Evolutionary conservation across 2,329 filamentous ascomycete species (phyloP), one percentile per base, ranked within the genome.

Genomic region (Fusarium dlaminii): DNA sequence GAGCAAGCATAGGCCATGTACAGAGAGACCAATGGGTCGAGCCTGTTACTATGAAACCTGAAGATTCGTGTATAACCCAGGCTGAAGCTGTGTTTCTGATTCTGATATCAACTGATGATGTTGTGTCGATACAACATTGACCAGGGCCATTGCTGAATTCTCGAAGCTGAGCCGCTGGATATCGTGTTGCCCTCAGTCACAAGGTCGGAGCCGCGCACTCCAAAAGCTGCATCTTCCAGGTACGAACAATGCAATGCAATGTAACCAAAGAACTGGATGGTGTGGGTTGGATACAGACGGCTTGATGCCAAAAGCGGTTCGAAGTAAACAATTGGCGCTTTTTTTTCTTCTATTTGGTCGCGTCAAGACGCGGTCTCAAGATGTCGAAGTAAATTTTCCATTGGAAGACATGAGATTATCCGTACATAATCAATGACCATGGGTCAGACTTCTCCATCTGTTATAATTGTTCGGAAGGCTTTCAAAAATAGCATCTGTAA

Each of bases 1-100:
- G 22, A 37, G 15, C 30, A 24, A 39, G 30, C 30, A 66, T 27
- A 57, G 66, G 67, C 66, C 66, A 60, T 77, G 64, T 59, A 39
- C 40, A 46, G 62, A 74, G 65, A 70, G 56, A 45, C 43, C 45
- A 71, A 75, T 68, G 59, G 67, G 63, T 46, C 54, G 48, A 67
- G 74, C 72, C 62, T 57, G 51, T 65, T 52, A 39, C 45, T 48
- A 48, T 74, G 72, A 75, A 77, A 75, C 75, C 48, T 67, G 71
- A 37, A 67, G 59, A 70, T 54, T 70, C 66, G 66, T 52, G 51
- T 70, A 63, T 59, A 60, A 40, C 30, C 42, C 59, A 63, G 62
- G 56, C 56, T 55, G 65, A 66, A 64, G 40, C 30, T 51, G 45
- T 37, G 62, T 58, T 72, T 75, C 66, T 40, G 59, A 55, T 72